Conservation (phyloP, 208 protist species). For the Acanthamoeba sp. region DNA sequence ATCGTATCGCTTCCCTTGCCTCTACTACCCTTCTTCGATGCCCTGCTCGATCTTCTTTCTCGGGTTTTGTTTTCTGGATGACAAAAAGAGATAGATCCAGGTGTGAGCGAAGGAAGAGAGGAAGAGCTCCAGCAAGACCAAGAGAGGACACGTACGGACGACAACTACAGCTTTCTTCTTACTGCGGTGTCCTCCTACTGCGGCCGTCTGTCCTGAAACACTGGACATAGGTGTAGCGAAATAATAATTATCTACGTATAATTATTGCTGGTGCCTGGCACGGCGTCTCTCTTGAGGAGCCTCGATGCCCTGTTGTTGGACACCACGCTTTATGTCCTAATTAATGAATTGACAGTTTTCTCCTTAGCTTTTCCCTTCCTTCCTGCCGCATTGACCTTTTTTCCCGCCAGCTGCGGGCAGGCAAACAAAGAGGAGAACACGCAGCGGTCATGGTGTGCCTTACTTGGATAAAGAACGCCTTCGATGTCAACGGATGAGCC, state of each 20-base stretch:
- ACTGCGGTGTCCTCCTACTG: neutral
- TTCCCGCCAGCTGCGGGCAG: neutral
- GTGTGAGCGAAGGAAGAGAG: neutral
- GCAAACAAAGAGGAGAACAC: no score
- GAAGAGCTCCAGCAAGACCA: neutral
- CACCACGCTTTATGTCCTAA: neutral
- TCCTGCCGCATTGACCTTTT: neutral
- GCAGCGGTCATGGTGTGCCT: no score
- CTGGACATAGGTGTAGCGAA: neutral
- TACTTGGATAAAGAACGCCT: no score
- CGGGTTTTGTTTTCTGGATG: constrained; percentile 40
- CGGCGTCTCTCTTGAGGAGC: neutral
- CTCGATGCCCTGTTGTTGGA: neutral
- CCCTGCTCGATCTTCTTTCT: constrained; percentile 22
- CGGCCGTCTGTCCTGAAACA: neutral
- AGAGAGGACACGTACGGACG: constrained; percentile 8
- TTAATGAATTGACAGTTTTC: neutral
- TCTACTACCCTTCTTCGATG: neutral
- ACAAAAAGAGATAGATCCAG: neutral
- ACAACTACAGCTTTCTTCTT: neutral
- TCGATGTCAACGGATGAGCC: neutral
- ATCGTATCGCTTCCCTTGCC: neutral
- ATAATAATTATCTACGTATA: no score
- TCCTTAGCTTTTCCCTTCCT: neutral
- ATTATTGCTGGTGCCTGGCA: neutral